Evolutionary conservation across 768 basidiomycete species (phyloP).

Genomic region (Suillus americanus): DNA sequence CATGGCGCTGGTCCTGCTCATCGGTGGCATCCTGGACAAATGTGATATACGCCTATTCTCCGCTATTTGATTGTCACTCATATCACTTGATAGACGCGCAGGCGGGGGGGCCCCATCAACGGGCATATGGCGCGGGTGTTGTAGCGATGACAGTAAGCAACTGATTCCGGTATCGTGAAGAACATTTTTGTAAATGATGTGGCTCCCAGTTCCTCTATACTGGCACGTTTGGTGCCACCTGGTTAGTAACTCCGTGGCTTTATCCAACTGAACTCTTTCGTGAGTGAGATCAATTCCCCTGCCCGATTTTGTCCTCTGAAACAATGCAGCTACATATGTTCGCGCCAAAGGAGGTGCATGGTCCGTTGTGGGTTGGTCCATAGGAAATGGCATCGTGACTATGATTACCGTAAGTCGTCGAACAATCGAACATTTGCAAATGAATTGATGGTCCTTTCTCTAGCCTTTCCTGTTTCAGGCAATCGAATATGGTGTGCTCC

Average conservation of each 20-base stretch:
- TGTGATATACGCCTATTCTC: neutral
- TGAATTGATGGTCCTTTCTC: neutral
- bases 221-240: slow-evolving; percentile 11
- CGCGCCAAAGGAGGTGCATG: slow-evolving; percentile 10
- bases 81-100: slow-evolving; percentile 4
- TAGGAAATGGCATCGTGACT: slow-evolving; percentile 10
- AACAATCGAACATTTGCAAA: neutral
- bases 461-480: slow-evolving; percentile 13
- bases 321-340: slow-evolving; percentile 1
- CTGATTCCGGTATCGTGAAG: neutral
- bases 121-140: neutral
- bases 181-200: neutral
- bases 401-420: slow-evolving; percentile 9
- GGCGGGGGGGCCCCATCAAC: slow-evolving; percentile 3
- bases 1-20: slow-evolving; percentile 3
- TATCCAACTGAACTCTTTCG: slow-evolving; percentile 12
- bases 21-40: slow-evolving; percentile 9
- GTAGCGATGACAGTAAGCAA: neutral
- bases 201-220: slow-evolving; percentile 11
- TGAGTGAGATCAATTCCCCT: neutral
- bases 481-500: slow-evolving; percentile 8
- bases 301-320: neutral
- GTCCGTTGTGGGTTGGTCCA: slow-evolving; percentile 9
- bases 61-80: neutral
- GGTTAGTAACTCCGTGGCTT: slow-evolving; percentile 13